Evolutionary conservation across 1,284 basidiomycete species (phyloP), one percentile per base, ranked within the genome.

Genomic region (Tylopilus orsonianus): DNA sequence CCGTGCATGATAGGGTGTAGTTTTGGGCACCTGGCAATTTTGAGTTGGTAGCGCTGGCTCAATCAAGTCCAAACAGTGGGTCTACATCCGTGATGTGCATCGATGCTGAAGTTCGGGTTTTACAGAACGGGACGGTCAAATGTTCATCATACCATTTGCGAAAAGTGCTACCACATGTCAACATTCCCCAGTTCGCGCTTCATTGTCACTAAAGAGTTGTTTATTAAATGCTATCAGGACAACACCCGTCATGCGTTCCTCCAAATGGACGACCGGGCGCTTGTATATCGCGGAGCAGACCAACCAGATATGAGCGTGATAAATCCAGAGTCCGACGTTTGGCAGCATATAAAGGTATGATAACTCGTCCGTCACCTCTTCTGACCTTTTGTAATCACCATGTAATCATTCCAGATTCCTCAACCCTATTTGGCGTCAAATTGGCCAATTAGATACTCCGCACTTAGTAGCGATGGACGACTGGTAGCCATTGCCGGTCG

Each of bases 221-320:
- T 27, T 33, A 24, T 45, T 55, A 24, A 66, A 41, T 33, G 7
- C 45, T 14, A 27, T 45, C 50, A 92, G 89, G 93, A 96, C 62
- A 95, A 95, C 61, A 92, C 93, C 3, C 81, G 92, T 54, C 96
- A 97, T 62, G 95, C 93, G 0, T 97, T 98, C 68, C 75, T 97
- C 30, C 93, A 97, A 68, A 84, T 96, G 79, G 94, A 98, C 61
- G 94, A 98, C 62, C 82, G 92, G 33, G 87, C 93, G 1, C 78
- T 97, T 4, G 85, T 99, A n/a, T 99, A 98, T 65, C 83, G 97
- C 50, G 96, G 97, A 3, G 90, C 93, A 18, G 96, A 99, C 68
- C 94, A 97, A 68, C 94, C 93, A 8, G 96, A 99, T 63, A 90
- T 97, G 85, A 95, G 93, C 62, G 87, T 99, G 41, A 97, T 99